Percentiles rank a stretch among this genome's conserved stretches.
Conservation (phyloP, 441 rosid species). For the Codiaeum variegatum region DNA sequence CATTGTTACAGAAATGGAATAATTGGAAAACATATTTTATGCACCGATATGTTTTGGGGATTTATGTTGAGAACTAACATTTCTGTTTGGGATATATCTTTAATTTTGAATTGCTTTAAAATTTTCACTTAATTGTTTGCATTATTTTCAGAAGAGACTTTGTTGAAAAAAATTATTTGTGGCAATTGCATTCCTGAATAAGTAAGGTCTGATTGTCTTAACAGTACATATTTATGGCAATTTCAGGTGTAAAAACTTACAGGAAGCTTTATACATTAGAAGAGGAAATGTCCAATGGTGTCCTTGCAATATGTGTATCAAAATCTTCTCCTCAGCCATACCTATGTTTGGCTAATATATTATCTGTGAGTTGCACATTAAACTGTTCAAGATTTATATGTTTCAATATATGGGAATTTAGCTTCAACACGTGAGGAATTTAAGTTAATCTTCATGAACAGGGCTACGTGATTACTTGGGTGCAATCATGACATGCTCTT, state of each 20-base stretch:
- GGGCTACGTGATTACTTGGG: background rate
- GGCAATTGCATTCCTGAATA: background rate
- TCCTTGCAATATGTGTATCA: conserved; percentile 50
- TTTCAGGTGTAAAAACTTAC: conserved; percentile 57
- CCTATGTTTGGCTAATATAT: conserved; percentile 44
- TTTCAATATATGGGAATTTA: too few relatives aligned
- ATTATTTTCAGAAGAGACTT: background rate
- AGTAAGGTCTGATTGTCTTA: background rate
- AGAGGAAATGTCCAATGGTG: conserved; percentile 63
- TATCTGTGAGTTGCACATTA: conserved; percentile 48
- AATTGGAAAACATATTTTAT: background rate
- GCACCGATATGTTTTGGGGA: background rate
- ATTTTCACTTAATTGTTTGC: background rate
- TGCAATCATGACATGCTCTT: background rate
- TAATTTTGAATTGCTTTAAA: background rate
- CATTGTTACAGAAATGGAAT: background rate
- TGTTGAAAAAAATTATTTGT: conserved; percentile 1
- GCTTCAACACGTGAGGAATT: background rate
- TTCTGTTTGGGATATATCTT: background rate
- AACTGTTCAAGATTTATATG: conserved; percentile 1
- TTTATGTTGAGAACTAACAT: background rate
- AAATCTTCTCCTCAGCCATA: conserved; percentile 56
- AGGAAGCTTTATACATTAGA: conserved; percentile 69
- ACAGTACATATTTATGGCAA: background rate
- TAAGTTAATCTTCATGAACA: background rate